Conservation (phyloP, 805 yeast species). For the Metschnikowia borealis region DNA sequence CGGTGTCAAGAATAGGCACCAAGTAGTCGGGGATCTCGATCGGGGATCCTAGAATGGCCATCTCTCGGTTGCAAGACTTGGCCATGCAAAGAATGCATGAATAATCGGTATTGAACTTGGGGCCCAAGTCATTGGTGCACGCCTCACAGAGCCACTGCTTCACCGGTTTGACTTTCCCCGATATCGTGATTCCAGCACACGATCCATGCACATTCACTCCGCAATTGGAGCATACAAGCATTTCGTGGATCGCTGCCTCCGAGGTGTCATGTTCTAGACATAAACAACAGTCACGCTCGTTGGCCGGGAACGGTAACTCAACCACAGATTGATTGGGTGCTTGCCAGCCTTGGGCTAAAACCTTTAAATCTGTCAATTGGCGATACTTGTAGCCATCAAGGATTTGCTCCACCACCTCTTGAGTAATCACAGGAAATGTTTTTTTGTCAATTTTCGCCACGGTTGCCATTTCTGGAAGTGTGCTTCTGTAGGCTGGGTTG, state of each 20-base stretch:
- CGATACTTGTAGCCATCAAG: slow-evolving; percentile 18
- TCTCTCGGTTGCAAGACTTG: slow-evolving; percentile 46
- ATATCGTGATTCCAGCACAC: slow-evolving; percentile 54
- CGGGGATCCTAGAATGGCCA: slow-evolving; percentile 39
- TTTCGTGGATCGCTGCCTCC: slow-evolving; percentile 25
- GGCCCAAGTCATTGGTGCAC: slow-evolving; percentile 67
- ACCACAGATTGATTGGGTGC: slow-evolving; percentile 12
- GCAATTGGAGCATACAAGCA: slow-evolving; percentile 59
- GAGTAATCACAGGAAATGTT: slow-evolving; percentile 14
- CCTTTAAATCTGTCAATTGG: slow-evolving; percentile 28
- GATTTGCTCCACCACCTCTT: slow-evolving; percentile 13
- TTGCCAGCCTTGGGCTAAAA: slow-evolving; percentile 12
- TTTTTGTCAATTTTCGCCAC: slow-evolving; percentile 20
- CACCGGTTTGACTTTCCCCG: slow-evolving; percentile 22
- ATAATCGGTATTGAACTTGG: slow-evolving; percentile 53
- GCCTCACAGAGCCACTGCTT: slow-evolving; percentile 75
- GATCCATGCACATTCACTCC: slow-evolving; percentile 64
- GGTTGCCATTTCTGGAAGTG: slow-evolving; percentile 11
- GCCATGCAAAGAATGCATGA: slow-evolving; percentile 64
- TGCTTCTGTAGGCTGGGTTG: slow-evolving; percentile 19
- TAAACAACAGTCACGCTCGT: slow-evolving; percentile 45
- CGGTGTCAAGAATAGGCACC: slow-evolving; percentile 57
- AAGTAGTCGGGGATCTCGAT: slow-evolving; percentile 56
- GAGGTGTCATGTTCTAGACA: slow-evolving; percentile 43
- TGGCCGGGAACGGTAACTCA: slow-evolving; percentile 11